Evolutionary conservation across 306 rosid genomes (phyloP), one percentile per base, ranked within the genome.

Genomic region (Sphenostylis stenocarpa): DNA sequence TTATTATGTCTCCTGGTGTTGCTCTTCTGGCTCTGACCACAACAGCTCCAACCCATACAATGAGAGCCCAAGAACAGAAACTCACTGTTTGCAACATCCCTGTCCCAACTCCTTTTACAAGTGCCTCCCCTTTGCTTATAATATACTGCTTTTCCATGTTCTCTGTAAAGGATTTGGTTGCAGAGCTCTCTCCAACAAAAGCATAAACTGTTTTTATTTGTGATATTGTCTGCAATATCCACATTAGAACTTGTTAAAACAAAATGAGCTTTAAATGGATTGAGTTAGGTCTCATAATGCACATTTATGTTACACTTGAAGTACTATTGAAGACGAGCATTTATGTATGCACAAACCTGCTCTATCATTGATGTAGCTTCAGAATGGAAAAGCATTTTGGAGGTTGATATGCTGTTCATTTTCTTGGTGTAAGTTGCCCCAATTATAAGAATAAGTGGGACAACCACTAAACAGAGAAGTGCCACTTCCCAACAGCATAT

Each of bases 151-250:
- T 83, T 9, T 79, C 88, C 90, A 90, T 83, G 82, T 86, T 81
- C 69, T 88, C 83, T 28, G 81, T 67, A 73, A 93, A 91, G 28
- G 88, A 72, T 72, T 89, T 85, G 29, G 84, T 63, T 52, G 93
- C 92, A 11, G 83, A 78, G 15, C 45, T 67, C 84, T 93, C 98
- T 58, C 98, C 98, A 75, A 84, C 92, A 81, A 93, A 93, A 66
- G 97, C 93, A 76, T 93, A 93, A 19, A 93, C 98, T 62, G 96
- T 90, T 82, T 86, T 89, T 67, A 91, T 93, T 39, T 93, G 96
- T 75, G 95, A 89, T 84, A 91, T 85, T 20, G 95, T 85, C 98
- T 91, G 91, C 71, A 67, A 65, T 55, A 34, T 55, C 64, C 70
- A 34, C 64, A 70, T 21, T 75, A 55, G 72, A 56, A n/a, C 56